Base-by-base conservation (phyloP, 306 rosid species). In the Rosa chinensis region DNA sequence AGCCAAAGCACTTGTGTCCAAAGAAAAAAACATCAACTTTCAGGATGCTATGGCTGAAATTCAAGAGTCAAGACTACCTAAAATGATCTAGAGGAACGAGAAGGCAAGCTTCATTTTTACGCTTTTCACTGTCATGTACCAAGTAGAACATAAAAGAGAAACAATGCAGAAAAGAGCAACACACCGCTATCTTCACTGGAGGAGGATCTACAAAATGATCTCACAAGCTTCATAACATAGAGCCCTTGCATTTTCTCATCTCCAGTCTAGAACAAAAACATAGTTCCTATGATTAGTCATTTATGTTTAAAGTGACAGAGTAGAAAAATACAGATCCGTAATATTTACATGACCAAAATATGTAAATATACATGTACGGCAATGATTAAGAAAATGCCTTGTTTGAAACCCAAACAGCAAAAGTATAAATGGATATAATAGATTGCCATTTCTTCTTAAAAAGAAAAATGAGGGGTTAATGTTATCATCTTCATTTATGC, bases 231-330 rank as follows among this genome's bases (percentile, higher is more conserved):
- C 97, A 91, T 88, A 66, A 91, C 87, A 87, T 88, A 87, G 37
- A 94, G 87, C 43, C 99, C 97, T 7, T 85, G 93, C 82, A 91
- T 84, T 87, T 92, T 94, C 83, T 92, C 93, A 64, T 94, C 97
- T 75, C 81, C 97, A 68, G 82, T 85, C 99, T 94, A 82, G 21
- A 62, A 88, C 77, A 8, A 72, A 80, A 77, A 40, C 48, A 77
- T 2, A 39, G 79, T 71, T 79, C 48, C 44, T 40, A 53, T 58
- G 42, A 77, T 72, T 11, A 44, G 53, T 10, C 62, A 81, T 43
- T 66, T 17, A 63, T 28, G 48, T 78, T 68, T 81, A 23, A 47
- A 62, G 49, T 3, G 9, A 55, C 18, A 0, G 40, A 67, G 62
- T 72, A 64, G 12, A 4, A 16, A 23, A 42, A 70, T 37, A 14